A percentile compares a stretch with the other conserved stretches of the same genome.
These are phyloP conservation scores for Acanthamoeba sp. DNA, from an alignment of 208 protist genomes.

Conservation along the genomic window DNA sequence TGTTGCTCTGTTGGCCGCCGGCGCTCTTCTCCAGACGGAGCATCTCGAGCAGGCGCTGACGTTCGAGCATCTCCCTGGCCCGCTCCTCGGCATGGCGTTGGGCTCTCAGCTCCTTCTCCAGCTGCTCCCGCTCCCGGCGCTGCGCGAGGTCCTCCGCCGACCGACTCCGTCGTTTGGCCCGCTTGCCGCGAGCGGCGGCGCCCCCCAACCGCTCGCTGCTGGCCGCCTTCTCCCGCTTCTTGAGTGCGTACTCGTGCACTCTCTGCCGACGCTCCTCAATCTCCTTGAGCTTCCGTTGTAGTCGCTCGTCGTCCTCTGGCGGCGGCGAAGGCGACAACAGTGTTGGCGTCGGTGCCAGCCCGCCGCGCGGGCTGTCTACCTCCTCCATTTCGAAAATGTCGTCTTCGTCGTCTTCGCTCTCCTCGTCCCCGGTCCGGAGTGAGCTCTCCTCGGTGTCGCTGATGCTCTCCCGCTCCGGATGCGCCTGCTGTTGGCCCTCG, in stretches of 20 bases:
- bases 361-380: not conserved
- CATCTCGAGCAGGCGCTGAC: not conserved
- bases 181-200: not conserved
- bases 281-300: slow-evolving; percentile 26
- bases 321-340: not conserved
- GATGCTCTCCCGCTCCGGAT: not conserved
- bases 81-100: not conserved
- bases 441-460: not conserved
- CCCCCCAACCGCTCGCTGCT: not conserved
- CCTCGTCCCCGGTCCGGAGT: not conserved
- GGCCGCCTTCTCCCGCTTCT: not conserved
- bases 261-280: slow-evolving; percentile 19
- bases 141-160: not conserved
- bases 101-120: not conserved
- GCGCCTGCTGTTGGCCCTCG: not conserved
- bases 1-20: not conserved
- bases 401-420: not conserved
- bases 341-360: not conserved
- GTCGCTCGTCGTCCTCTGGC: slow-evolving; percentile 8
- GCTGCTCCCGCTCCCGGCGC: slow-evolving; percentile 8
- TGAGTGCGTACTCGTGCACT: slow-evolving; percentile 2
- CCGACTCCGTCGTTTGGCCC: not conserved
- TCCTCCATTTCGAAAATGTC: slow-evolving; percentile 57
- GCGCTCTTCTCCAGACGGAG: not conserved
- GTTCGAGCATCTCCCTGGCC: slow-evolving; percentile 4